A percentile compares a stretch with the other conserved stretches of the same genome.
Evolutionary conservation across 768 basidiomycete genomes (phyloP).

Genomic region (Glaciozyma martinii): DNA sequence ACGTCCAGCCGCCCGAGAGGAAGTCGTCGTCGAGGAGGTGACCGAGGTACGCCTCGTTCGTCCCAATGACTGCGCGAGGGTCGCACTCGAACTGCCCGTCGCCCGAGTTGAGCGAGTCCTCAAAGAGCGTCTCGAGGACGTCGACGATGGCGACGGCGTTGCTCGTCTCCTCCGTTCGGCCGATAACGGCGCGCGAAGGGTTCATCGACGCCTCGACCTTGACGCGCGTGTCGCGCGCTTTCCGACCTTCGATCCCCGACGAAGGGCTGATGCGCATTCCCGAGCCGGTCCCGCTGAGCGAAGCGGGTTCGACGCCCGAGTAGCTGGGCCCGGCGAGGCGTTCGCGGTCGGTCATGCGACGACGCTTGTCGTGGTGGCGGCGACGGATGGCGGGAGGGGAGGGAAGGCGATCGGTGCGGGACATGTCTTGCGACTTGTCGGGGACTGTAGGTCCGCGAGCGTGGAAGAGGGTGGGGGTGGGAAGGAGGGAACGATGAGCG

Average conservation of each 20-base stretch:
- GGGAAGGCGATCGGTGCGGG: background rate
- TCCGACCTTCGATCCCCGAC: background rate
- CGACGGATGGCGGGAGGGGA: background rate
- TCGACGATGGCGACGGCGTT: conserved; percentile 13
- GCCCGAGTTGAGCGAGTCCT: conserved; percentile 12
- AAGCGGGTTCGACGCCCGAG: conserved; percentile 22
- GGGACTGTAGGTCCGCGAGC: background rate
- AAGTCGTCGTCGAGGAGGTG: conserved; percentile 26
- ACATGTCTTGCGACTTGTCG: no score
- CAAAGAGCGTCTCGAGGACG: conserved; percentile 25
- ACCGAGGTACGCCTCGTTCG: conserved; percentile 27
- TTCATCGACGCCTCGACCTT: background rate
- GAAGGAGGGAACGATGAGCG: background rate
- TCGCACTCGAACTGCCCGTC: background rate
- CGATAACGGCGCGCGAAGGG: background rate
- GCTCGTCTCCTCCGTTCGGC: background rate
- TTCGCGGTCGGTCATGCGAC: background rate
- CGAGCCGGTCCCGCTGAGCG: conserved; percentile 14
- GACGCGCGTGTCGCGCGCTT: background rate
- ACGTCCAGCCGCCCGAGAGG: conserved; percentile 24
- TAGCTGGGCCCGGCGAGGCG: conserved; percentile 18
- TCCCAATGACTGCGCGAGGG: background rate
- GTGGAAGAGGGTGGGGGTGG: no score
- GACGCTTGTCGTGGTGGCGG: background rate
- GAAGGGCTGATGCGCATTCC: conserved; percentile 5